A percentile compares a stretch with the other conserved stretches of the same genome.
Evolutionary conservation across 2,329 filamentous ascomycete species (phyloP).

Genomic region (Colletotrichum sp.): DNA sequence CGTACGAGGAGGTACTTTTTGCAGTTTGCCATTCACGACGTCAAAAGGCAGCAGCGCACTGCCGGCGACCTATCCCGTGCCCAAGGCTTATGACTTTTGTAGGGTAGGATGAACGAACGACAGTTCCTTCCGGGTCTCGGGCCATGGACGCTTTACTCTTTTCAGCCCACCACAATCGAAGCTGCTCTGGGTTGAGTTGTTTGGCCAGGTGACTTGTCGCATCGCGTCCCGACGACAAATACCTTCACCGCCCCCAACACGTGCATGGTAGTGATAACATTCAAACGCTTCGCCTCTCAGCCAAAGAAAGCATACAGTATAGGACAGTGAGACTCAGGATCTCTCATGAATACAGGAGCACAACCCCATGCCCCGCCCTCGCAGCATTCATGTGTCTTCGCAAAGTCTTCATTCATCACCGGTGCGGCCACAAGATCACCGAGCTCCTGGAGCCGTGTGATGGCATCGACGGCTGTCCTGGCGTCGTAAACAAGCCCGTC

Average conservation of each 20-base stretch:
- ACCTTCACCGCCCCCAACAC: neutral
- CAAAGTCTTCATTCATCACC: slow-evolving; percentile 35
- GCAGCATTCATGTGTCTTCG: slow-evolving; percentile 27
- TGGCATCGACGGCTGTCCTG: slow-evolving; percentile 28
- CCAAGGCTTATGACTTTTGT: neutral
- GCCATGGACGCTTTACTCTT: neutral
- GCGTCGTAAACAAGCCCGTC: slow-evolving; percentile 23
- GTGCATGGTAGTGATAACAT: neutral
- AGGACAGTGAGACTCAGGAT: neutral
- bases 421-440: slow-evolving; percentile 35
- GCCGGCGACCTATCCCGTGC: neutral
- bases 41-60: neutral
- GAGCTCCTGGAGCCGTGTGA: slow-evolving; percentile 31
- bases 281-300: neutral
- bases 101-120: neutral
- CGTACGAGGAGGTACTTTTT: neutral
- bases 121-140: neutral
- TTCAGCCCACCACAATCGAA: neutral
- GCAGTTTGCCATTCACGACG: neutral
- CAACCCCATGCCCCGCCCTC: neutral
- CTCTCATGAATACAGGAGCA: neutral
- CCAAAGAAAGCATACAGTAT: neutral
- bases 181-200: neutral
- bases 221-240: neutral
- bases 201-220: neutral